Evolutionary conservation across 306 rosid genomes (phyloP).

Genomic region (Cicer chorassanicum): DNA sequence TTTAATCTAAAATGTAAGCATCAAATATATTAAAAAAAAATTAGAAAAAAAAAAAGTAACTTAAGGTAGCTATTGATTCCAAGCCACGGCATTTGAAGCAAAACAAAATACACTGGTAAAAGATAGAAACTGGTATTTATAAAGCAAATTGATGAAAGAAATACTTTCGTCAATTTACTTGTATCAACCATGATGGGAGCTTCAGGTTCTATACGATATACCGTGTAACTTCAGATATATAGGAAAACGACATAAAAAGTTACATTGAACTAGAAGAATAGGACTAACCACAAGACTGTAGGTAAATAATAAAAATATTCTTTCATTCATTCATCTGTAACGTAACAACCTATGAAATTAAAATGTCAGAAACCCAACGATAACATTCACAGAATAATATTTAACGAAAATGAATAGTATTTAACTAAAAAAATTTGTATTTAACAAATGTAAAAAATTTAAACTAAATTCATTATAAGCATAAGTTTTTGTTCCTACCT

Average conservation of each 20-base stretch:
- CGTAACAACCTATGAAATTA: constrained; percentile 2
- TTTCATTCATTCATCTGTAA: constrained; percentile 29
- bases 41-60: no score
- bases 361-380: constrained; percentile 12
- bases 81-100: neutral
- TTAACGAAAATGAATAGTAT: no score
- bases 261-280: neutral
- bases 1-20: neutral
- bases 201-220: neutral
- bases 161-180: no score
- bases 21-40: no score
- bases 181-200: neutral
- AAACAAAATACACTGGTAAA: no score
- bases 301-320: neutral
- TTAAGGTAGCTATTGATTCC: neutral
- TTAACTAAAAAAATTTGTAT: no score
- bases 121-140: no score
- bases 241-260: neutral
- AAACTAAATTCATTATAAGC: no score
- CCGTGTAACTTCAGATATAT: neutral
- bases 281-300: neutral
- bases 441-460: no score
- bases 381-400: neutral
- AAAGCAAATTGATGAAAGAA: no score
- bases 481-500: no score